Percentiles rank a stretch among this genome's conserved stretches.
Evolutionary conservation across 495 filamentous ascomycete species (phyloP).

Genomic region (Barbatosphaeria neglecta): DNA sequence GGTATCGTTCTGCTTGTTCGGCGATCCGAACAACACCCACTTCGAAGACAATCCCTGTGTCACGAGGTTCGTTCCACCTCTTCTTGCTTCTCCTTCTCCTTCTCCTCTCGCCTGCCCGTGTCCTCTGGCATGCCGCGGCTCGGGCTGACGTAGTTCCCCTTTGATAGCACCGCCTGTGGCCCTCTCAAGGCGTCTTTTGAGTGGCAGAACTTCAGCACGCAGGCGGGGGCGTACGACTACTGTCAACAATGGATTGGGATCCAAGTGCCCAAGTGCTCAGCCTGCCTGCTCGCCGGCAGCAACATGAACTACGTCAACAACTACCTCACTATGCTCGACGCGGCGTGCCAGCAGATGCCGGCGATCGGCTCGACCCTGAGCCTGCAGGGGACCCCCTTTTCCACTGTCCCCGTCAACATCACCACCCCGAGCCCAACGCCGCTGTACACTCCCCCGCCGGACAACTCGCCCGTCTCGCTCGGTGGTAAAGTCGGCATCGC

Average conservation of each 20-base stretch:
- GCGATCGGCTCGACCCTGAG: slow-evolving; percentile 24
- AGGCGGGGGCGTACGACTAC: slow-evolving; percentile 23
- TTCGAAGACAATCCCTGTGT: slow-evolving; percentile 22
- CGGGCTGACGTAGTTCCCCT: slow-evolving; percentile 6
- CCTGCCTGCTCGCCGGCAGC: slow-evolving; percentile 17
- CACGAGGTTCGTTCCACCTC: slow-evolving; percentile 20
- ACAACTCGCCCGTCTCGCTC: slow-evolving; percentile 29
- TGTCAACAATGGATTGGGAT: slow-evolving; percentile 25
- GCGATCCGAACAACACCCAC: slow-evolving; percentile 8
- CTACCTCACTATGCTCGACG: slow-evolving; percentile 34
- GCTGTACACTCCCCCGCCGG: slow-evolving; percentile 7
- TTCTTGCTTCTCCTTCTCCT: too few species aligned
- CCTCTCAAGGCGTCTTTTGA: slow-evolving; percentile 21
- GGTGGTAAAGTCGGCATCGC: slow-evolving; percentile 42
- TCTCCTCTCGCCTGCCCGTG: too few species aligned
- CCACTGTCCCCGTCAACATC: slow-evolving; percentile 23
- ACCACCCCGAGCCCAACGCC: slow-evolving; percentile 24
- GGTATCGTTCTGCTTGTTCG: slow-evolving; percentile 27
- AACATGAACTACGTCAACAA: slow-evolving; percentile 25
- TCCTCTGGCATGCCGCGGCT: not conserved
- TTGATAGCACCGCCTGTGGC: slow-evolving; percentile 27
- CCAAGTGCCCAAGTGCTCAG: slow-evolving; percentile 18
- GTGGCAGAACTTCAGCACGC: slow-evolving; percentile 22
- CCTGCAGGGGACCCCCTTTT: slow-evolving; percentile 39
- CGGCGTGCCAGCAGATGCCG: slow-evolving; percentile 33